A percentile compares a stretch with the other conserved stretches of the same genome.
Conservation (phyloP, 2,329 filamentous ascomycete genomes). For the Beauveria varroae region DNA sequence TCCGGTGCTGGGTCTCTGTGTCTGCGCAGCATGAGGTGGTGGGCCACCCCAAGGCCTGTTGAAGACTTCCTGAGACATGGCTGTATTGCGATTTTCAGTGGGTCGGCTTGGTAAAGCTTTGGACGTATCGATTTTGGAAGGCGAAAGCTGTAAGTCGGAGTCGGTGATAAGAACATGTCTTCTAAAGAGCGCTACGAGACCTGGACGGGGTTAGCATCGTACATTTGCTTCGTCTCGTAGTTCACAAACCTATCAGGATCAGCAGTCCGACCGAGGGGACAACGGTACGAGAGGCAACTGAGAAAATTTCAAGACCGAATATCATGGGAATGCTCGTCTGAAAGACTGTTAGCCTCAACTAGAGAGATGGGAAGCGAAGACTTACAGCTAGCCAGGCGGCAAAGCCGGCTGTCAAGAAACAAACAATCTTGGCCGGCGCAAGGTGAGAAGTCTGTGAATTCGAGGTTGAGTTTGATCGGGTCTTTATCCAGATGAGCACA, state of each 20-base stretch:
- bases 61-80: background rate
- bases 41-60: background rate
- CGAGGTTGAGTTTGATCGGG: background rate
- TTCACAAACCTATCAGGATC: constrained; percentile 36
- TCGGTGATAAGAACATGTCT: background rate
- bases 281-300: constrained; percentile 38
- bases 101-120: constrained; percentile 4
- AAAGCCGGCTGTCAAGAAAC: constrained; percentile 35
- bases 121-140: background rate
- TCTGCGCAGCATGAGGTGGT: background rate
- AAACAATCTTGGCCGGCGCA: constrained; percentile 29
- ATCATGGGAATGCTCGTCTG: constrained; percentile 46
- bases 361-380: constrained; percentile 13
- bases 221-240: background rate
- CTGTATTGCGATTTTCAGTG: background rate
- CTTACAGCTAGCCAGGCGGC: constrained; percentile 48
- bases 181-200: constrained; percentile 1
- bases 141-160: background rate
- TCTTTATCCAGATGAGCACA: constrained; percentile 17
- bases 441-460: background rate
- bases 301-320: constrained; percentile 36
- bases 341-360: constrained; percentile 7
- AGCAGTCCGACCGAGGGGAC: constrained; percentile 44
- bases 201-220: background rate
- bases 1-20: background rate